These are phyloP conservation scores for Ophiocordyceps sinensis DNA, from an alignment of 2,329 filamentous ascomycete species.

Conservation along the genomic window DNA sequence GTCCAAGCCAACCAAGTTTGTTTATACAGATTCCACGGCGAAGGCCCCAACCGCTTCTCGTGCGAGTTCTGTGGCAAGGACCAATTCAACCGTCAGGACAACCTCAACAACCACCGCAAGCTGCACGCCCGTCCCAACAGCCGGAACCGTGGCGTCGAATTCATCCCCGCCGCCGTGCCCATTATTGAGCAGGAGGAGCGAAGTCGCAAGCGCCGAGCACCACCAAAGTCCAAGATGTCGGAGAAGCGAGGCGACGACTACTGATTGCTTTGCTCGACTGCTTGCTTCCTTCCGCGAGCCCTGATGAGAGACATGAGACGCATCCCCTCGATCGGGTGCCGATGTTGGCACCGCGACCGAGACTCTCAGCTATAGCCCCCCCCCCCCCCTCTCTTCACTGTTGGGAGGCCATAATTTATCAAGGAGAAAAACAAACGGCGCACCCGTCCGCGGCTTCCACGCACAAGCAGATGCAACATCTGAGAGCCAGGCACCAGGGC, in stretches of 20 bases:
- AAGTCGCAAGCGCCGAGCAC: conserved; percentile 23
- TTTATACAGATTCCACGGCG: conserved; percentile 18
- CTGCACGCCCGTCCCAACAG: conserved; percentile 23
- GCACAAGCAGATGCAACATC: neutral
- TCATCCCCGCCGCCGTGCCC: conserved; percentile 23
- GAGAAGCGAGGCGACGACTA: conserved; percentile 17
- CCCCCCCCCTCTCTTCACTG: neutral
- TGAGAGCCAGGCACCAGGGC: neutral
- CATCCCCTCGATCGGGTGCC: neutral
- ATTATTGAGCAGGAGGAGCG: conserved; percentile 26
- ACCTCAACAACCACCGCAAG: conserved; percentile 27
- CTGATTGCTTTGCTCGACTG: conserved; percentile 6
- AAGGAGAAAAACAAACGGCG: neutral
- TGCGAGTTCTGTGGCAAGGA: conserved; percentile 29
- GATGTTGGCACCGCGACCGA: neutral
- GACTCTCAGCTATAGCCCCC: neutral
- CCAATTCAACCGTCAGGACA: conserved; percentile 26
- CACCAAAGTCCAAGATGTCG: conserved; percentile 20
- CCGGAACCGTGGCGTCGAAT: conserved; percentile 24
- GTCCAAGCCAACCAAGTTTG: too few relatives aligned
- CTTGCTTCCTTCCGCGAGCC: neutral
- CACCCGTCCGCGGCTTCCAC: neutral
- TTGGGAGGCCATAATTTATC: neutral
- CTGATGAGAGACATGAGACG: conserved; percentile 1
- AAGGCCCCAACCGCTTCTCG: conserved; percentile 22